Evolutionary conservation across 345 rosid species (phyloP).

Genomic region (Acer campestre): DNA sequence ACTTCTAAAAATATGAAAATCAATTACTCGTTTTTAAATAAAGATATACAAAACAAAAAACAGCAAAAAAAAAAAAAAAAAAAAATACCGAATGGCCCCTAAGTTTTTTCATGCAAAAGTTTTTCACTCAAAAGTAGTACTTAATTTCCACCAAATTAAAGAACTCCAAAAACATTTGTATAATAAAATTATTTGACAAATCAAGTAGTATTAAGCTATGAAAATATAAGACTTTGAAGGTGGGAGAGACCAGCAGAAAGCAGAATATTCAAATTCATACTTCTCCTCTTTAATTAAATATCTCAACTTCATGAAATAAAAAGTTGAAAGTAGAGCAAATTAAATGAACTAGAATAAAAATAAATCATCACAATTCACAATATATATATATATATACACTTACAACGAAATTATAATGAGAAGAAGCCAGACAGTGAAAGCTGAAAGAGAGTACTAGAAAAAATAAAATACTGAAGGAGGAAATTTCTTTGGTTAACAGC

Average conservation of each 20-base stretch:
- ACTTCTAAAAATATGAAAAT: too few species aligned
- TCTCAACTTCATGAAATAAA: too few species aligned
- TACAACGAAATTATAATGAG: constrained; percentile 18
- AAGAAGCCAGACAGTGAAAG: neutral
- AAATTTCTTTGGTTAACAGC: neutral
- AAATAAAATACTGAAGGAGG: neutral
- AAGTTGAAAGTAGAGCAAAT: too few species aligned
- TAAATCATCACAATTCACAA: neutral
- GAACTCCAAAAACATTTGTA: neutral
- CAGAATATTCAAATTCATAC: too few species aligned
- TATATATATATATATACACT: neutral
- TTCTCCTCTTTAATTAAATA: neutral
- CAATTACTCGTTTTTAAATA: too few species aligned
- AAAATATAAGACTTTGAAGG: too few species aligned
- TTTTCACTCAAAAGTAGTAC: neutral
- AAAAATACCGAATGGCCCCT: too few species aligned
- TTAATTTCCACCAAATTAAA: neutral
- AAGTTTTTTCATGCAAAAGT: neutral
- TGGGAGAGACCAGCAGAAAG: too few species aligned
- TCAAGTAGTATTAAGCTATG: neutral
- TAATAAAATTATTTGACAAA: too few species aligned
- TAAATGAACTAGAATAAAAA: neutral
- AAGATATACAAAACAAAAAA: too few species aligned
- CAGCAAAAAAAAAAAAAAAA: too few species aligned
- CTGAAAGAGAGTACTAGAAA: neutral